Base-by-base conservation (phyloP, 352 stramenopile species). In the Phytophthora pisi region DNA sequence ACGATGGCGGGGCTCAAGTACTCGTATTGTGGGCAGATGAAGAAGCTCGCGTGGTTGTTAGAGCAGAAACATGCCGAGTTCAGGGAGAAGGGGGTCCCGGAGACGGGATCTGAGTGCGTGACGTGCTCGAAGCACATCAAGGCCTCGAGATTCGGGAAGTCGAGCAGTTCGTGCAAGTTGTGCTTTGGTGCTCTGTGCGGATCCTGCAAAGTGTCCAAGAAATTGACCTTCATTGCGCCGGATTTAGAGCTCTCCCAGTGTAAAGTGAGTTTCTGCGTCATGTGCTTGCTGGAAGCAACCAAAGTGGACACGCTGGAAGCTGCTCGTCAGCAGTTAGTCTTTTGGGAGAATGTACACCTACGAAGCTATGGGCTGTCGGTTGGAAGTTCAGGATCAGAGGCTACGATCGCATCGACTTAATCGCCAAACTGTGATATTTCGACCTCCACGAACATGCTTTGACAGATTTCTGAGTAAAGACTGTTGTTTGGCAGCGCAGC, bases 1-100 rank as follows among this genome's bases (percentile, higher is more conserved):
- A 57, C 53, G 1, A 63, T 75, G 61, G 57, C 62, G 9, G 57
- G 61, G 2, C 43, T 70, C 4, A 77, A 74, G 23, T 77, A 74
- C 36, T 72, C 63, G 8, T 68, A 77, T 30, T 77, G 70, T n/a
- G 70, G 59, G 1, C 65, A 77, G 34, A 77, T 77, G 70, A 77
- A 77, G 61, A 77, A 77, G 42, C 34, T 77, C 0, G 49, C 65
- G 30, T 77, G 61, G 56, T n/a, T 72, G 11, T 51, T 77, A 5
- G 56, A 74, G 23, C 26, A 68, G 23, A 68, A 50, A 10, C 51
- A 75, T 4, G 31, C 40, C 0, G 30, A 57, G 13, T 3, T n/a
- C n/a, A 57, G 59, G 5, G 61, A 70, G 24, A 54, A 18, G 11
- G 51, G 42, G 16, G 18, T n/a, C 18, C 55, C 56, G n/a, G 28